phyloP scores from a whole-genome alignment of 1,284 basidiomycete genomes.

The Heterobasidion annosum region DNA sequence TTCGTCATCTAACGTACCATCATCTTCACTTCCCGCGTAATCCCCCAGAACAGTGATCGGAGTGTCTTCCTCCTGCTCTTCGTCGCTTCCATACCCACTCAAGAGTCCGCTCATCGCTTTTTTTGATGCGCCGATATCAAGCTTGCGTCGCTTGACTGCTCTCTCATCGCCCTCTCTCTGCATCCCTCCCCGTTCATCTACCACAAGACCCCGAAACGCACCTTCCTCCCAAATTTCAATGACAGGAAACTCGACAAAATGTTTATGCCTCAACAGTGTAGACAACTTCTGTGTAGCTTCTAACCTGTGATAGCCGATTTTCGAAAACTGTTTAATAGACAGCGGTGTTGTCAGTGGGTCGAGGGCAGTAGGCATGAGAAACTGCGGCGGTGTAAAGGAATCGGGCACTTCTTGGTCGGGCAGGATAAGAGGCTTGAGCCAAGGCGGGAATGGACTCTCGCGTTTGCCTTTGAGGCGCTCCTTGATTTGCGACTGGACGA shows the following conservation, averaged over 20 bases:
- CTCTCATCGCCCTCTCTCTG: slow-evolving; percentile 24
- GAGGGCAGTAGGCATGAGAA: slow-evolving; percentile 42
- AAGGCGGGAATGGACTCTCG: slow-evolving; percentile 31
- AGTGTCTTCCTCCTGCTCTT: slow-evolving; percentile 26
- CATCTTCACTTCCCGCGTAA: slow-evolving; percentile 40
- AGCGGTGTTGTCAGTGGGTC: slow-evolving; percentile 23
- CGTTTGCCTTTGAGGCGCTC: slow-evolving; percentile 30
- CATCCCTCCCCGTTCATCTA: slow-evolving; percentile 39
- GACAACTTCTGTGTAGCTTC: slow-evolving; percentile 40
- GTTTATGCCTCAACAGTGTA: slow-evolving; percentile 42
- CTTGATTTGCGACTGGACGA: slow-evolving; percentile 36
- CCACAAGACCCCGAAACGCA: slow-evolving; percentile 45
- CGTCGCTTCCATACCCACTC: slow-evolving; percentile 58
- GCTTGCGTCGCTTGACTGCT: slow-evolving; percentile 40
- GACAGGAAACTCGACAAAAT: slow-evolving; percentile 76
- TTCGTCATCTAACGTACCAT: slow-evolving; percentile 1
- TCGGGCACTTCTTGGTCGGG: slow-evolving; percentile 47
- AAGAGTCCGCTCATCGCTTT: slow-evolving; percentile 49
- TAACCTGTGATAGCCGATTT: slow-evolving; percentile 42
- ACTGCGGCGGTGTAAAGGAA: slow-evolving; percentile 45
- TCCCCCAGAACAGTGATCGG: slow-evolving; percentile 36
- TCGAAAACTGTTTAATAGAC: neutral
- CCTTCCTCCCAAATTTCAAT: slow-evolving; percentile 63
- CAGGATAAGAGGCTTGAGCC: slow-evolving; percentile 43
- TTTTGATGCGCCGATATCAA: slow-evolving; percentile 39